Evolutionary conservation across 1,284 basidiomycete genomes (phyloP).

Genomic region (Heterobasidion annosum): DNA sequence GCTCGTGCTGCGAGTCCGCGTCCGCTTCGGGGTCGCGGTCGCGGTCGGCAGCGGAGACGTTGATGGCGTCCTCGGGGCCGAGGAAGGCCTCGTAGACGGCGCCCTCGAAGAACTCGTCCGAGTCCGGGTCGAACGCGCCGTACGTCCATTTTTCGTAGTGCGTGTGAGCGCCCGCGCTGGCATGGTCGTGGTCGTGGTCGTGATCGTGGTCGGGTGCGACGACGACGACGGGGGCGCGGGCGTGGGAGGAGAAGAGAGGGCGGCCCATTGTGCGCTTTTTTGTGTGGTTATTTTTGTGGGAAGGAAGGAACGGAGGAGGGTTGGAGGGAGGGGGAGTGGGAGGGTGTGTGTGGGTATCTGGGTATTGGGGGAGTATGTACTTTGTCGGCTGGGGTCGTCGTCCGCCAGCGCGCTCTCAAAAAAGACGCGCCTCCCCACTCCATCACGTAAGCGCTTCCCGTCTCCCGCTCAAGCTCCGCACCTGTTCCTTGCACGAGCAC

Average conservation of each 20-base stretch:
- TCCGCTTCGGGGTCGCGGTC: too few relatives aligned
- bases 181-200: constrained; percentile 1
- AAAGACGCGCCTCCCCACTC: not conserved
- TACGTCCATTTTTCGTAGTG: constrained; percentile 54
- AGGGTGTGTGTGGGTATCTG: constrained; percentile 5
- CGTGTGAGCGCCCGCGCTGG: constrained; percentile 14
- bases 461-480: too few relatives aligned
- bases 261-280: constrained; percentile 44
- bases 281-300: constrained; percentile 1
- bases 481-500: too few relatives aligned
- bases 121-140: constrained; percentile 68
- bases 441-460: not conserved
- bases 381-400: not conserved
- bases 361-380: constrained; percentile 3
- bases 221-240: constrained; percentile 34
- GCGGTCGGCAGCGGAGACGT: constrained; percentile 15
- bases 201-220: constrained; percentile 35
- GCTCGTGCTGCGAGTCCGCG: too few relatives aligned
- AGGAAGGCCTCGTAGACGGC: constrained; percentile 64
- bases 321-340: constrained; percentile 2
- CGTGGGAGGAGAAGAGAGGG: constrained; percentile 49
- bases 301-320: constrained; percentile 2
- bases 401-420: not conserved
- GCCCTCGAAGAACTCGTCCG: constrained; percentile 65
- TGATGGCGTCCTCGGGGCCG: constrained; percentile 12